Base-by-base conservation (phyloP, 2,329 filamentous ascomycete genomes). In the Fusarium tuaranense region DNA sequence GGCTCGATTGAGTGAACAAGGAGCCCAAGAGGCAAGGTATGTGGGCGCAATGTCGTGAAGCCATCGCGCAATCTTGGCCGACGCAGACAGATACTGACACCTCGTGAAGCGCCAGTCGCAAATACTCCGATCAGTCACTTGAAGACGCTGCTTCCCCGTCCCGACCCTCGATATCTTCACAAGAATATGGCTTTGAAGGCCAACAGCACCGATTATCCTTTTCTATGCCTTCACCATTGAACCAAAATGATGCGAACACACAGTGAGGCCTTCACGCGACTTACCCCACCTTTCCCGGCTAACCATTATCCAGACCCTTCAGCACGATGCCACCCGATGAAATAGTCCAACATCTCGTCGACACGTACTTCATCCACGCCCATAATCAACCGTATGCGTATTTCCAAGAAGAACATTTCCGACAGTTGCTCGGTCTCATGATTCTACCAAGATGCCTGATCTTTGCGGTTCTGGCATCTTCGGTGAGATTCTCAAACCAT, bases 1-100 rank as follows among this genome's bases (percentile, higher is more conserved):
- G 7, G 68, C 68, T 18, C 60, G 61, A 32, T 48, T 71, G 44
- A 71, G 68, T 20, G 46, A 51, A 30, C 60, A 71, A 27, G 38
- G 39, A 53, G 53, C 39, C 18, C 58, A 60, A 65, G 30, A 58
- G 4, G 22, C 57, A 27, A 67, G 22, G 59, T 67, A 27, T 12
- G 18, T 34, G 25, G 20, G 13, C 32, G 32, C 32, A 58, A 22
- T 57, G 18, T 9, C 16, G 8, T 57, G 30, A 57, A 58, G 53
- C 32, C 20, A 58, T 58, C 8, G 53, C 20, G 53, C 51, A 57
- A 10, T 36, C 44, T 8, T 48, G 5, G 30, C 1, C n/a, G 7
- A 20, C 30, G 8, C 8, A 57, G 7, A 20, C 30, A 14, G 7
- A 57, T 13, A n/a, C 32, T 58, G 8, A 58, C 30, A 5, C 7